Evolutionary conservation across 31 red algal genomes (phyloP), one percentile per base, ranked within the genome.

Genomic region (Endocladia muricata): DNA sequence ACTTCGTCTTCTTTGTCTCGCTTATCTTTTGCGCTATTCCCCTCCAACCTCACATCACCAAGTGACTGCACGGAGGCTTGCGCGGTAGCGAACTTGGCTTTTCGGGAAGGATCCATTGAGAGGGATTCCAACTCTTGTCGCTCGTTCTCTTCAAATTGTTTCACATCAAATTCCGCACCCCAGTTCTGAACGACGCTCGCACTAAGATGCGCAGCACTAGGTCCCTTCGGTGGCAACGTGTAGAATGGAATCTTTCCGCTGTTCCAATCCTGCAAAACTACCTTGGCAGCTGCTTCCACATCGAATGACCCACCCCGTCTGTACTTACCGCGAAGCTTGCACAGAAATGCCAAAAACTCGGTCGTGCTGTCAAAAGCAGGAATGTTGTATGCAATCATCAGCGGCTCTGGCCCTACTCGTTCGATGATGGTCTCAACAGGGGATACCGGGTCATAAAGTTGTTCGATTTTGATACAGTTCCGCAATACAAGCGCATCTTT

Each of bases 241-340:
- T 99, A 99, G 70, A 94, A 99, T 37, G 92, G 92, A 48, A 99
- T 95, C 63, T 89, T 99, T 13, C 96, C 96, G 34, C 75, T 61
- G 70, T 89, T 92, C 96, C 96, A 99, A 42, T 99, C 96, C 30
- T 84, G 65, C 1, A 99, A 72, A 21, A 99, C 78, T 3, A 90
- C 38, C 54, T 68, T 74, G 13, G 96, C 96, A 34, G 96, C 96
- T 13, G 92, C 83, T 61, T 89, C 71, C 8, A 95, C 43, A 78
- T 99, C 96, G 36, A 95, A 90, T 1, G 81, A 66, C 39, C 96
- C 96, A 3, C 92, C 85, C 11, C 86, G 28, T 55, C 76, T 77
- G 15, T 90, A 85, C 56, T 95, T 93, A 5, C 96, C 96, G 13
- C 92, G 92, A 23, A 73, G 55, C 38, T 95, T 96, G 32, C 92